These are phyloP conservation scores for Filobasidium wieringae DNA, from an alignment of 768 basidiomycete species.

Conservation along the genomic window DNA sequence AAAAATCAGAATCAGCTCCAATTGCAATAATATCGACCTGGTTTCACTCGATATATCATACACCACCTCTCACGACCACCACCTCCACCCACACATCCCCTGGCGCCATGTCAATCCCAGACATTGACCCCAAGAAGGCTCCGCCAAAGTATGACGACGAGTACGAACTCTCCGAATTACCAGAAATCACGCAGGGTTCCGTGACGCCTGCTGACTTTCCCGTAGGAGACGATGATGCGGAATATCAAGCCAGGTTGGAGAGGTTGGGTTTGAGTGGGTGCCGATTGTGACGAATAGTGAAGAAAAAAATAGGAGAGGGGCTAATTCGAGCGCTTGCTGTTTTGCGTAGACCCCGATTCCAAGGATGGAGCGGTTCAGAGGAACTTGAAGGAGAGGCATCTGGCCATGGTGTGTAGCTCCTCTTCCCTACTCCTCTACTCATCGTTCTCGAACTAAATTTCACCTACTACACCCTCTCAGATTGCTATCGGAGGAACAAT, in stretches of 20 bases:
- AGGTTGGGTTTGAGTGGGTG: not conserved
- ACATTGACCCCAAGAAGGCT: not conserved
- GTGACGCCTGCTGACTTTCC: too few species aligned
- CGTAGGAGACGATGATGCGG: not conserved
- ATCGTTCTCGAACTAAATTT: not conserved
- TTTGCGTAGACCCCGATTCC: conserved; percentile 2
- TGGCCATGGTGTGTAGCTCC: conserved; percentile 26
- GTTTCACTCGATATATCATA: not conserved
- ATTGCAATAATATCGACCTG: too few species aligned
- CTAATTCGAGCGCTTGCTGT: not conserved
- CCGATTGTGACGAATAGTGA: not conserved
- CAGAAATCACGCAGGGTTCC: not conserved
- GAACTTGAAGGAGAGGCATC: conserved; percentile 34
- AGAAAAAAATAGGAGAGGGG: not conserved
- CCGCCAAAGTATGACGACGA: not conserved
- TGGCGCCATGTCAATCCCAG: not conserved
- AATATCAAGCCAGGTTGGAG: not conserved
- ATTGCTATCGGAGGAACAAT: conserved; percentile 39
- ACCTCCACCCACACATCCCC: not conserved
- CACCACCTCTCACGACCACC: not conserved
- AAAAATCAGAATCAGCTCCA: too few species aligned
- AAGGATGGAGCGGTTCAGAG: conserved; percentile 26
- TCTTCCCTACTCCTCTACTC: not conserved
- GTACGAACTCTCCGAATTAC: not conserved
- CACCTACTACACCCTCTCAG: not conserved